Base-by-base conservation (phyloP, 2,329 filamentous ascomycete genomes). In the Fusarium nodosum region DNA sequence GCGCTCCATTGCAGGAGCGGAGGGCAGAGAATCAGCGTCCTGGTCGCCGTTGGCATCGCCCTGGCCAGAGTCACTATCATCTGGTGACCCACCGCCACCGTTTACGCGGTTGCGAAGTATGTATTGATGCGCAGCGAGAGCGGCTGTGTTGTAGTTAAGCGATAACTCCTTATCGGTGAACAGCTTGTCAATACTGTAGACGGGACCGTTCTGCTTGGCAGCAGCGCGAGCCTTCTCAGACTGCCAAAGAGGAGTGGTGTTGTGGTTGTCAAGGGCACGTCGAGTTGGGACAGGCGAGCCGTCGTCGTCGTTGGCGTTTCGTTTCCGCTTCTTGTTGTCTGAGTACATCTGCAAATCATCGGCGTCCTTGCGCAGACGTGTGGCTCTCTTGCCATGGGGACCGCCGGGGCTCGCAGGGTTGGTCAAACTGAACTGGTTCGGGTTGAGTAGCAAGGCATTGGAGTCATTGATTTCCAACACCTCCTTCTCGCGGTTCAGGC, bases 131-230 rank as follows among this genome's bases (percentile, higher is more conserved):
- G 89, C 85, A 3, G 88, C 88, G 22, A 90, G 73, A 31, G 89
- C 88, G 7, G 89, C 86, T 7, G 83, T 80, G 64, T 90, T 90
- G 76, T 90, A 90, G 30, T 87, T 87, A 81, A 91, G 85, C 7
- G 86, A 84, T 31, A 91, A 82, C 79, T 91, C 89, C 78, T 90
- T 91, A 72, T 91, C 89, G 0, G 89, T 91, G 52, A 91, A 91
- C 38, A 91, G 84, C 80, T 91, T 91, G 72, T 91, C 88, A 62
- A 91, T 86, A 75, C 86, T 90, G 76, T 90, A 90, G 3, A 88
- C 79, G 0, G 87, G 85, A 11, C 87, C 88, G 22, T 86, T 84
- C 72, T 88, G 85, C 75, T 86, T 86, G 59, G 85, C 80, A 56
- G 82, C 80, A 60, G 81, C 79, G 69, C 84, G 82, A 54, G 88